Percentiles rank a stretch among this genome's conserved stretches.
phyloP scores from a whole-genome alignment of 208 protist species.

The Acanthamoeba castellanii region DNA sequence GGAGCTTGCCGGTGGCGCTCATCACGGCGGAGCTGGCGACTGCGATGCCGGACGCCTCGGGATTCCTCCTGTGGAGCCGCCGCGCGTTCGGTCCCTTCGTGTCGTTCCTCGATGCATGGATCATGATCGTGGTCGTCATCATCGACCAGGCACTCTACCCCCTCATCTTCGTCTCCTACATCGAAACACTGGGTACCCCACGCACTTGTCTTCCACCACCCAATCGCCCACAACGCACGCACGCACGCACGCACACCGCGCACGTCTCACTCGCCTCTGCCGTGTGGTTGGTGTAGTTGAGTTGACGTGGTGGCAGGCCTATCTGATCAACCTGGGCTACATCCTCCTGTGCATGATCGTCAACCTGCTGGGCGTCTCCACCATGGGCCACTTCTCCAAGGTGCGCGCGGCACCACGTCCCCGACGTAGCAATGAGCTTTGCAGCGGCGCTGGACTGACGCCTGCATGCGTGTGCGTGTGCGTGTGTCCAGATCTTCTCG shows the following conservation, averaged over 20 bases:
- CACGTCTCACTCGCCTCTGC: no score
- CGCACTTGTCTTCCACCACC: no score
- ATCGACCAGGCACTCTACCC: slow-evolving; percentile 63
- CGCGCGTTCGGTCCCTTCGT: slow-evolving; percentile 48
- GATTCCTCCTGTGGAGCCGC: slow-evolving; percentile 25
- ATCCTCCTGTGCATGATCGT: slow-evolving; percentile 31
- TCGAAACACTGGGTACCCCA: not conserved
- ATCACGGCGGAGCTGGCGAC: slow-evolving; percentile 44
- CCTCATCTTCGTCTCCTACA: slow-evolving; percentile 61
- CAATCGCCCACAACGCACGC: no score
- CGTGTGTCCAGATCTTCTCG: not conserved
- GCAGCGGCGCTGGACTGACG: not conserved
- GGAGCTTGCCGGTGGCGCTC: slow-evolving; percentile 63
- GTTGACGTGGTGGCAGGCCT: slow-evolving; percentile 49
- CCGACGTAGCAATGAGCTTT: not conserved
- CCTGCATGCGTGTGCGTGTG: no score
- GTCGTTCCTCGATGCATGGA: slow-evolving; percentile 42
- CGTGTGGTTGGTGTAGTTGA: not conserved
- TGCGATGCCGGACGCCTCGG: slow-evolving; percentile 2
- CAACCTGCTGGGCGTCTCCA: slow-evolving; percentile 41
- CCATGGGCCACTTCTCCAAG: slow-evolving; percentile 64
- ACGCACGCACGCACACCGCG: no score
- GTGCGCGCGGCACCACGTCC: not conserved
- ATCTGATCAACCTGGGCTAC: slow-evolving; percentile 63
- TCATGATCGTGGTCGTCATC: slow-evolving; percentile 68